phyloP scores from a whole-genome alignment of 1,284 basidiomycete genomes.

The Ganoderma boninense region DNA sequence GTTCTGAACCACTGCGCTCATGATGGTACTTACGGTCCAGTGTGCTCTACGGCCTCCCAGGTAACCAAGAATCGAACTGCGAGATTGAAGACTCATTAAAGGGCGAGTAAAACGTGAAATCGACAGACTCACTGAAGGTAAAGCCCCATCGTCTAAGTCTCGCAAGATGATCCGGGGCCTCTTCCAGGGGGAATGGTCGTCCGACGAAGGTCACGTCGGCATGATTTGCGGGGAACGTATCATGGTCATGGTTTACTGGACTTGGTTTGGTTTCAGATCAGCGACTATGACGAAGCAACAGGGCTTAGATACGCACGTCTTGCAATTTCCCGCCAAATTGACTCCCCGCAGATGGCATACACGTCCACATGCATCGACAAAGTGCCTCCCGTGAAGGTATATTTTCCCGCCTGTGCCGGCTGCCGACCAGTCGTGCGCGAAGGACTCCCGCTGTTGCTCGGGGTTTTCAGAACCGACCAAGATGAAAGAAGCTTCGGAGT shows the following conservation, averaged over 20 bases:
- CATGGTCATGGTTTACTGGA: conserved; percentile 68
- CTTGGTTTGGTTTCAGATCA: conserved; percentile 44
- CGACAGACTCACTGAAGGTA: conserved; percentile 73
- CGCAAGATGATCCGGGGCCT: conserved; percentile 85
- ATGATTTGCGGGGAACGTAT: conserved; percentile 69
- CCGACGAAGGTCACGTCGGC: conserved; percentile 80
- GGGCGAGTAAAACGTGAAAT: neutral
- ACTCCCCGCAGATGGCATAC: conserved; percentile 83
- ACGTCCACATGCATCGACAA: conserved; percentile 80
- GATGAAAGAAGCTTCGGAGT: conserved; percentile 47
- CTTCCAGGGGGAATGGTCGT: conserved; percentile 83
- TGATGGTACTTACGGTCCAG: conserved; percentile 73
- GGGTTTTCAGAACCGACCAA: conserved; percentile 39
- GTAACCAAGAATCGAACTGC: conserved; percentile 90
- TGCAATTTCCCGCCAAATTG: conserved; percentile 84
- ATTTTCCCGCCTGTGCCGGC: conserved; percentile 66
- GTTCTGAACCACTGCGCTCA: neutral
- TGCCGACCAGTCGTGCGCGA: conserved; percentile 79
- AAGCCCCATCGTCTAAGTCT: conserved; percentile 86
- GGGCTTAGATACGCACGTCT: conserved; percentile 68
- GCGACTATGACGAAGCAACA: conserved; percentile 22
- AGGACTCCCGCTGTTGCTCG: conserved; percentile 37
- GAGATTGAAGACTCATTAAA: neutral
- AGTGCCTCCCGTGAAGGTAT: conserved; percentile 71
- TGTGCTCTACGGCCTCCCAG: conserved; percentile 97